Base-by-base conservation (phyloP, 345 rosid genomes). In the Zanthoxylum bungeanum region DNA sequence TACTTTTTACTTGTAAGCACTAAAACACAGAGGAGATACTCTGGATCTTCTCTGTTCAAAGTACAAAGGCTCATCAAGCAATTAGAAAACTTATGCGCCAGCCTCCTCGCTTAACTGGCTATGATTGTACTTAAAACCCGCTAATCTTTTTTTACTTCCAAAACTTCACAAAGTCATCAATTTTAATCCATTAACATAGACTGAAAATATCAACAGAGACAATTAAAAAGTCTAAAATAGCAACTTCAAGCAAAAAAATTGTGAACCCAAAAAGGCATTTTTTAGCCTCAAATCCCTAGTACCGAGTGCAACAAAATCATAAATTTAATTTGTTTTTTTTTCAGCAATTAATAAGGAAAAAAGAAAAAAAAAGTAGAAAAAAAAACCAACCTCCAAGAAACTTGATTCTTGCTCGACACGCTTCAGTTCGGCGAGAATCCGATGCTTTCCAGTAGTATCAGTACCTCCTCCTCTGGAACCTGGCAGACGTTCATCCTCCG, bases 381-480 rank as follows among this genome's bases (percentile, higher is more conserved):
- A 22, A 5, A 49, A 62, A 52, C 72, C 6, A 31, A 91, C 93
- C 92, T 91, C 83, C 24, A 87, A 79, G 78, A 83, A 89, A 28
- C 4, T 75, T 65, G 80, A 64, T 76, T 91, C 97, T 76, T 91
- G 93, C 68, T 91, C 87, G 60, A 87, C 86, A 33, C 92, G 92
- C 77, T 83, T 86, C 61, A 89, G 85, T 72, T 91, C 91, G 4
- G 93, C 97, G 44, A 84, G 86, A 83, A 91, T 79, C 81, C 87
- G 81, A 80, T 91, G 93, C 81, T 77, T 89, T 30, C 97, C 92
- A 47, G 90, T 78, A 11, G 80, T 87, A 66, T 85, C 93, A 63
- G 86, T 37, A 1, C 77, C 85, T 28, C 65, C 49, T 9, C 52
- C 74, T 58, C 62, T 68, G 14, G 76, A 65, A 66, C 65, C 70